Evolutionary conservation across 2,329 filamentous ascomycete genomes (phyloP), one percentile per base, ranked within the genome.

Genomic region (Hypomyces rosellus): DNA sequence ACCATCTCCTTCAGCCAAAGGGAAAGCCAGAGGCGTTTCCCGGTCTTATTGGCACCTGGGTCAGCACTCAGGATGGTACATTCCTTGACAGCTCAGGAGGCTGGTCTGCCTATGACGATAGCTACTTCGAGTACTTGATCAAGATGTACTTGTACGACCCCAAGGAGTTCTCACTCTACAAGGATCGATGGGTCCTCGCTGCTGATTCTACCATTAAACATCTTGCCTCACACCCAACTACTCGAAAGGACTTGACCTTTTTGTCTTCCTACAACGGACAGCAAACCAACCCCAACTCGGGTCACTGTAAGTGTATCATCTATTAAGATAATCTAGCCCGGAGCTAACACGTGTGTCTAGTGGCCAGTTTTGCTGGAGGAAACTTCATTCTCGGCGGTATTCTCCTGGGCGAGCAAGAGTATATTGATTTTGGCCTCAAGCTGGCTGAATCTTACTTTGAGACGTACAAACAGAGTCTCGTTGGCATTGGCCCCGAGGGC

Each of bases 71-170:
- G 1, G 82, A 78, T 3, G 89, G 89, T 16, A 60, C 72, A 7
- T 92, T 95, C 58, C 57, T 78, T 13, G 80, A 92, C 61, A 77
- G 77, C 20, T 61, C 57, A 2, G 89, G 90, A 46, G 86, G 87
- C 41, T 95, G 89, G 89, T 78, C 80, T 37, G 88, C 85, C 46
- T 85, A 86, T 6, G 79, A 78, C 30, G 89, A 95, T 65, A 88
- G 83, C 40, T 95, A 85, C 69, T 95, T 95, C 69, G 89, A 95
- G 69, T 95, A 95, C 61, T 78, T 95, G 33, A 85, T 95, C 66
- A 95, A 95, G 73, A 92, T 93, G 87, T 95, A 84, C 60, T 68
- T 92, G 49, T 95, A 95, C 65, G 85, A 92, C 62, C 74, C 81
- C 0, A 58, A 65, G 5, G 75, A 81, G 3, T 95, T 87, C 60